Base-by-base conservation (phyloP, 805 yeast species). In the Ogataea wickerhamii region DNA sequence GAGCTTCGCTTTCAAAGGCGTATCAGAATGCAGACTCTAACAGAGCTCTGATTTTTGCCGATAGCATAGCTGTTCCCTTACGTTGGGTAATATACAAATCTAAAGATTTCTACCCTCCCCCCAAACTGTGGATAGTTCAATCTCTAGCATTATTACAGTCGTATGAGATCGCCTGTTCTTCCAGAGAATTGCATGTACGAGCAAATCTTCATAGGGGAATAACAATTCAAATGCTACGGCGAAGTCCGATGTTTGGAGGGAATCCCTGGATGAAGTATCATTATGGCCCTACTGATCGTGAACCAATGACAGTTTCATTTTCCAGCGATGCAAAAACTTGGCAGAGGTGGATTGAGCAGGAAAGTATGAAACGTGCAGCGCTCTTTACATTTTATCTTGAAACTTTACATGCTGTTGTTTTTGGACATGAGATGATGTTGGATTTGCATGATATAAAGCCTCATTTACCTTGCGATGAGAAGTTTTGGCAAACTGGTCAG, bases 371-470 rank as follows among this genome's bases (percentile, higher is more conserved):
- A 52, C 60, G 94, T 41, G 68, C 80, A 1, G 82, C 88, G 0
- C 71, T 81, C 38, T 73, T 82, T 73, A 84, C 87, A 1, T 85
- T 84, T 51, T 80, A 79, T 51, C 60, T 81, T 35, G 94, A 84
- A 55, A 74, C 80, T 1, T 67, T 78, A 1, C 87, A 85, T 62
- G 80, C 85, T 20, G 73, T 80, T 10, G 72, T 82, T 30, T 85
- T 79, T 54, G 80, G 88, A 3, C 89, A 85, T 56, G 70, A 78
- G 33, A 56, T 71, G 23, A 56, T 73, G 32, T 62, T 73, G 20
- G 63, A 43, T 38, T 52, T 73, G 10, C 76, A 76, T 44, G 82
- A 78, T 44, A 64, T 77, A 17, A 73, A 76, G 35, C 47, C 77
- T 25, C 60, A 71, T 4, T 47, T 78, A 43, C 83, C 82, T 1